These are phyloP conservation scores for Globisporangium megalacanthum DNA, from an alignment of 352 stramenopile genomes.

Conservation along the genomic window DNA sequence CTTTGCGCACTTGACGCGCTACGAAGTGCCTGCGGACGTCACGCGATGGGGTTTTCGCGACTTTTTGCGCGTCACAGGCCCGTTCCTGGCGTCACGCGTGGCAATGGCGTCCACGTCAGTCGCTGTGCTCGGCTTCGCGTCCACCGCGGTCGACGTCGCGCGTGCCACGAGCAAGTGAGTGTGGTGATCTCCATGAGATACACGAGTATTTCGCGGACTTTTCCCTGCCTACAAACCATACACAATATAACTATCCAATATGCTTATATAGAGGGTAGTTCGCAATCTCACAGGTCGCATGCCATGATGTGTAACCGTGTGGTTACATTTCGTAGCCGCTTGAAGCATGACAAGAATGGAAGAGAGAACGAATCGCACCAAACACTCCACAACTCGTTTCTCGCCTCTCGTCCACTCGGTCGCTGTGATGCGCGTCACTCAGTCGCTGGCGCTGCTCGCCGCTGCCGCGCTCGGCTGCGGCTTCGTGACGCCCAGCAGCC, in stretches of 20 bases:
- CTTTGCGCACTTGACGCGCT: constrained; percentile 59
- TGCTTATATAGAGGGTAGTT: background rate
- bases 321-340: background rate
- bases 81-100: constrained; percentile 48
- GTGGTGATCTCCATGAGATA: background rate
- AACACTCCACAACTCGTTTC: background rate
- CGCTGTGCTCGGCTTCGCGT: constrained; percentile 60
- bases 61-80: constrained; percentile 56
- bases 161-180: background rate
- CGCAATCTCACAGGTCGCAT: background rate
- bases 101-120: constrained; percentile 67
- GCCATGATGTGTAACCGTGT: background rate
- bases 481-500: background rate
- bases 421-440: constrained; percentile 1
- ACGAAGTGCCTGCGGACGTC: constrained; percentile 65
- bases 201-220: background rate
- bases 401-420: background rate
- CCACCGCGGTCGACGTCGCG: constrained; percentile 49
- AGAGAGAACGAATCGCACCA: background rate
- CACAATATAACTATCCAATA: background rate
- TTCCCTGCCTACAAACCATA: background rate
- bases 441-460: background rate
- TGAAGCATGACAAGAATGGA: background rate
- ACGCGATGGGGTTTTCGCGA: constrained; percentile 62
- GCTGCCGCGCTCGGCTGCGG: no score